phyloP scores from a whole-genome alignment of 2,329 filamentous ascomycete species.

The Clonostachys rhizophaga region DNA sequence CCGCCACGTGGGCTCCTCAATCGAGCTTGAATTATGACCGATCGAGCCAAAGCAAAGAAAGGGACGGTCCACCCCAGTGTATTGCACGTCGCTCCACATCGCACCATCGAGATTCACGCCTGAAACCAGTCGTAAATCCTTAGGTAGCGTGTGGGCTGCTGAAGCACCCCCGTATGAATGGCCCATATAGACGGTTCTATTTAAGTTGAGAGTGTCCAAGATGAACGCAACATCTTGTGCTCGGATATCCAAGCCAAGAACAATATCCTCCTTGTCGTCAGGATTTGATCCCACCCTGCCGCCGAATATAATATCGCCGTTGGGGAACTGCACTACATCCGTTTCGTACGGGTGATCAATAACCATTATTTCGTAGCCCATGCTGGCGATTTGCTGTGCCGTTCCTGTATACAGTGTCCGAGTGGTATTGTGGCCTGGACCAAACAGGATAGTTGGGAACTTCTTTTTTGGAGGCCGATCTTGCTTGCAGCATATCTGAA shows the following conservation, averaged over 20 bases:
- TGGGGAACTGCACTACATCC: conserved; percentile 36
- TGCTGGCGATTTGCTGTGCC: conserved; percentile 37
- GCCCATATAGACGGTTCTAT: conserved; percentile 17
- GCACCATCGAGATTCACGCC: conserved; percentile 35
- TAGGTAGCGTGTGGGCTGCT: conserved; percentile 20
- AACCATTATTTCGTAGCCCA: conserved; percentile 37
- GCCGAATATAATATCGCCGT: conserved; percentile 25
- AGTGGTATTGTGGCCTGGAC: conserved; percentile 35
- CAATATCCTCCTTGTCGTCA: conserved; percentile 3
- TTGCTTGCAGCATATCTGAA: conserved; percentile 12
- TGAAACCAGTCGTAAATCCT: conserved; percentile 22
- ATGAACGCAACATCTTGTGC: conserved; percentile 29
- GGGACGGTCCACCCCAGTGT: conserved; percentile 15
- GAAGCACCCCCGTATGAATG: conserved; percentile 33
- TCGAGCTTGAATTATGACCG: conserved; percentile 12
- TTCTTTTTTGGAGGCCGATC: conserved; percentile 8
- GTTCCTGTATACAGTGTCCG: conserved; percentile 35
- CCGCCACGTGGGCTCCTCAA: conserved; percentile 13
- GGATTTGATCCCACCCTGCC: conserved; percentile 8
- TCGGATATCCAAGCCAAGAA: conserved; percentile 19
- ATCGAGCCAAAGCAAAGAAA: conserved; percentile 21
- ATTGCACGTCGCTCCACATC: conserved; percentile 19
- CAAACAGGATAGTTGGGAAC: conserved; percentile 29
- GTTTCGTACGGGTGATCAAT: conserved; percentile 45
- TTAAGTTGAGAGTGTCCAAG: conserved; percentile 20